These are phyloP conservation scores for Penicillium decumbens DNA, from an alignment of 2,329 filamentous ascomycete species.

Conservation along the genomic window DNA sequence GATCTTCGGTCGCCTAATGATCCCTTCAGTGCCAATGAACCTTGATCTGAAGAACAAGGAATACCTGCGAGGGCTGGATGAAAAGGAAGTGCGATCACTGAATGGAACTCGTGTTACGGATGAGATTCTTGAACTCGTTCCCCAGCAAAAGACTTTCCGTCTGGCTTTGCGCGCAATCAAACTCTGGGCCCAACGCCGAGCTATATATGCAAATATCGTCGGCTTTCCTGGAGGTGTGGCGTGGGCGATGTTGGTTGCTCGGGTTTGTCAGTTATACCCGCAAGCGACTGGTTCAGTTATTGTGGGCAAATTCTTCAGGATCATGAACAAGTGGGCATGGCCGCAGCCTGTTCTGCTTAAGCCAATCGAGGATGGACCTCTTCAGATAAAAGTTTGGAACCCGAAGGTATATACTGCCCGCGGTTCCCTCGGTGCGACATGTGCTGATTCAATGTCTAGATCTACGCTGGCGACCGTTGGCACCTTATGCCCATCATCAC, in stretches of 20 bases:
- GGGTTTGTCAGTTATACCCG: constrained; percentile 93
- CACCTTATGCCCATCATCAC: constrained; percentile 99
- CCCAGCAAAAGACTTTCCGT: constrained; percentile 83
- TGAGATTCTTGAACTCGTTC: constrained; percentile 83
- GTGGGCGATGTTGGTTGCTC: constrained; percentile 95
- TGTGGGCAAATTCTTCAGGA: constrained; percentile 87
- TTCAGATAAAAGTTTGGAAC: constrained; percentile 89
- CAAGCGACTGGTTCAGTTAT: constrained; percentile 84
- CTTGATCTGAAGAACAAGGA: constrained; percentile 77
- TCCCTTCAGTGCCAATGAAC: constrained; percentile 66
- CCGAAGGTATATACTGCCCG: constrained; percentile 59
- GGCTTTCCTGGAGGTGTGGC: constrained; percentile 95
- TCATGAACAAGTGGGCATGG: constrained; percentile 90
- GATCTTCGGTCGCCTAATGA: constrained; percentile 73
- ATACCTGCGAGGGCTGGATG: constrained; percentile 78
- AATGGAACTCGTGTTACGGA: constrained; percentile 94
- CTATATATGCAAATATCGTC: constrained; percentile 92
- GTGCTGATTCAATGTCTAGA: constrained; percentile 41
- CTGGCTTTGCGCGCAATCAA: constrained; percentile 88
- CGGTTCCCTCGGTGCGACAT: not conserved
- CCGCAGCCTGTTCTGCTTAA: constrained; percentile 90
- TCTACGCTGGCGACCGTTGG: constrained; percentile 73
- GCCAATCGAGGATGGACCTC: constrained; percentile 72
- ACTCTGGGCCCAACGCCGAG: constrained; percentile 86
- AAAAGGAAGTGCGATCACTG: constrained; percentile 78